Evolutionary conservation across 345 rosid species (phyloP), one percentile per base, ranked within the genome.

Genomic region (Microcos paniculata): DNA sequence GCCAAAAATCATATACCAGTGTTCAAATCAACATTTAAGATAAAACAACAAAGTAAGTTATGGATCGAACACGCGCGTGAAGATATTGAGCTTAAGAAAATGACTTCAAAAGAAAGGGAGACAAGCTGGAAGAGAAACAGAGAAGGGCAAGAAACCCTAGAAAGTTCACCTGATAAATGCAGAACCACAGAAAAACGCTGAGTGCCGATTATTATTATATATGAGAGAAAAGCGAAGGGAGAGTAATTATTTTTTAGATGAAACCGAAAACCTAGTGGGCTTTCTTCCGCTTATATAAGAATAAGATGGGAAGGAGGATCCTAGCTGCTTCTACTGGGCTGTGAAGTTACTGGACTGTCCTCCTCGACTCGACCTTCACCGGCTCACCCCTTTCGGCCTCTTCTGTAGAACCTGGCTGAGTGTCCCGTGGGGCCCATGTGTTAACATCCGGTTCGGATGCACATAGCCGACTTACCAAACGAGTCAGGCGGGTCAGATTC

Each of bases 111-210:
- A 8, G 4, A 7, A 18, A 23, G n/a, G 11, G 16, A 0, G 24
- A 59, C 49, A 33, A 1, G 13, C 1, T 19, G 14, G 23, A 1
- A 30, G 49, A 19, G 8, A 11, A 1, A 48, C 0, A 52, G 16
- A 15, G 28, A 70, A 48, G 40, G 9, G 35, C 14, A 40, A 64
- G 49, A 74, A 79, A 77, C 80, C 78, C 78, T 77, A 64, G 46
- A 38, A 49, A 62, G 40, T 33, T 76, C 74, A 86, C 89, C 87
- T 80, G 78, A 77, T 53, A 80, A 56, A 74, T 40, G 69, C 79
- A 43, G 80, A 79, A 79, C 85, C 84, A 82, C 85, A 66, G 58
- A 63, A 76, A 66, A 49, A 23, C 15, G 12, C 55, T 1, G 46
- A 16, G 51, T 13, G 26, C 9, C 61, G 65, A 72, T 43, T 15